Base-by-base conservation (phyloP, 2,329 filamentous ascomycete species). In the Drechslerella dactyloides region DNA sequence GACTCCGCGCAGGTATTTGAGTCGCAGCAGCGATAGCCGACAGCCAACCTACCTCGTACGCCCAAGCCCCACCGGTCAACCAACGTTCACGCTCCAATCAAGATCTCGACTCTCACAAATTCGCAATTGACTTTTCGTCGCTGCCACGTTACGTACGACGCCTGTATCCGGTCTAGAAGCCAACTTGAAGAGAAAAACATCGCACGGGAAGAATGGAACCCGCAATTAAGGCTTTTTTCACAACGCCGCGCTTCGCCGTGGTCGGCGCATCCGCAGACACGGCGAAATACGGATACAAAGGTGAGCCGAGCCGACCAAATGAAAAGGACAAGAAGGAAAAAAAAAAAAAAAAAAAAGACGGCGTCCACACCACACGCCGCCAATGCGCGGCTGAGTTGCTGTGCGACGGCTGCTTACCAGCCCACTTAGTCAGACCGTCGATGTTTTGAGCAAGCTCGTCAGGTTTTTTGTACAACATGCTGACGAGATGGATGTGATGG, bases 211-310 rank as follows among this genome's bases (percentile, higher is more conserved):
- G 27, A 33, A 90, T 90, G 82, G 88, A 92, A 78, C 83, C 86
- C 52, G 85, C 89, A 51, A 87, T 91, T 51, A 87, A 86, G 74
- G 84, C 84, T 11, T 97, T 97, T 84, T 96, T 97, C 37, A 62
- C 69, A 17, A 57, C 53, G 35, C 61, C 69, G 10, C 48, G 57
- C 13, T 96, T 93, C 79, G 93, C 93, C 68, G 93, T 97, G 27
- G 91, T 93, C 19, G 93, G 93, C 76, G 93, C 93, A 40, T 93
- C 89, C 78, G 90, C 90, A 58, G 91, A 96, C 80, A 83, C 89
- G 44, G 82, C 84, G 78, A 97, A 96, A 80, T 97, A 90, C 78
- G 93, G 94, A 23, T 89, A 96, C 80, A 93, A 91, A 82, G 87
- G 92, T 93, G 80, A 37, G 50, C n/a, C 11, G 48, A 33, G 17